Evolutionary conservation across 805 yeast species (phyloP).

Genomic region (Maudiozyma saulgeensis): DNA sequence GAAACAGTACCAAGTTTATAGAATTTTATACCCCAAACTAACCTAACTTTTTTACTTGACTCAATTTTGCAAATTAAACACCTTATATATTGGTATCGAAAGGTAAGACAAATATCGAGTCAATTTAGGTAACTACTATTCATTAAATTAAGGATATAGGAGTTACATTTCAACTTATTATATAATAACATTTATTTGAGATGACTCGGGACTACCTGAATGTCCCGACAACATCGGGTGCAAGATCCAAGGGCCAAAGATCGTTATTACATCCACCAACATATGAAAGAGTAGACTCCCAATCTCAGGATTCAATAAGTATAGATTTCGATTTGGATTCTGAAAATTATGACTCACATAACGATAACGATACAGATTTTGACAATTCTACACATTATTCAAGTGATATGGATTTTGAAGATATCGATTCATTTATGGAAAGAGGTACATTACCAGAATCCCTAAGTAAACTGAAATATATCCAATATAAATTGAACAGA

Average conservation of each 20-base stretch:
- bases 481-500: slow-evolving; percentile 11
- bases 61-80: no score
- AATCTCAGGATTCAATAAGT: not conserved
- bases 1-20: no score
- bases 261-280: not conserved
- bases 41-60: no score
- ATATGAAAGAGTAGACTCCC: not conserved
- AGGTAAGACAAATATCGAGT: no score
- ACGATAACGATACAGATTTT: slow-evolving; percentile 24
- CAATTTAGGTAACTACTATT: no score
- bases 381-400: slow-evolving; percentile 42
- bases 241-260: not conserved
- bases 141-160: not conserved
- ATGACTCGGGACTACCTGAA: not conserved
- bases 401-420: slow-evolving; percentile 6
- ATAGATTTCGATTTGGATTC: slow-evolving; percentile 2
- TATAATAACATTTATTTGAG: not conserved
- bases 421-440: not conserved
- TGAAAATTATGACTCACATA: slow-evolving; percentile 16
- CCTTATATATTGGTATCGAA: no score
- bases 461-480: slow-evolving; percentile 3
- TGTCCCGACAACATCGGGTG: not conserved
- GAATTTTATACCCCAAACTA: no score
- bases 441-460: not conserved
- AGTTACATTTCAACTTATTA: not conserved